phyloP scores from a whole-genome alignment of 352 stramenopile genomes.

The Poterioochromonas sp. region DNA sequence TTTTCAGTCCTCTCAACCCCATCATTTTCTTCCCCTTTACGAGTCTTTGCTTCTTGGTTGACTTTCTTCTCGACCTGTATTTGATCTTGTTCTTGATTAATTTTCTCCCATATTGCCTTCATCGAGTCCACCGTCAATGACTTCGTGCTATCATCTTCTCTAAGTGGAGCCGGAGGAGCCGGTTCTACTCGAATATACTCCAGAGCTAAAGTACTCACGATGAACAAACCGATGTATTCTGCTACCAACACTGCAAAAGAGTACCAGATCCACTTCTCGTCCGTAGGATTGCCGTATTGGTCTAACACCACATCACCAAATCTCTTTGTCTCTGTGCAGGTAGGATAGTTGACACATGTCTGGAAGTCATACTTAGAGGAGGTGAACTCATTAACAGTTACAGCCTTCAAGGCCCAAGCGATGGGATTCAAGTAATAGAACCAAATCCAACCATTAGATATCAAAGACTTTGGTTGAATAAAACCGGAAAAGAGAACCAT shows the following conservation, averaged over 20 bases:
- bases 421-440: slow-evolving; percentile 53
- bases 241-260: slow-evolving; percentile 36
- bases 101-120: too few relatives aligned
- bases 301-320: slow-evolving; percentile 36
- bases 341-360: background rate
- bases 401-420: slow-evolving; percentile 14
- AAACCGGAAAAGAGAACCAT: slow-evolving; percentile 59
- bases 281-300: slow-evolving; percentile 35
- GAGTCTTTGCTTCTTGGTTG: too few relatives aligned
- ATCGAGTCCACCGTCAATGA: background rate
- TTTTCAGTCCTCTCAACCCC: too few relatives aligned
- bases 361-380: slow-evolving; percentile 21
- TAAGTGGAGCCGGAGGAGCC: background rate
- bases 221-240: slow-evolving; percentile 33
- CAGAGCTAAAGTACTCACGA: slow-evolving; percentile 33
- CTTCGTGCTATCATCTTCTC: background rate
- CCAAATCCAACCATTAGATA: slow-evolving; percentile 35
- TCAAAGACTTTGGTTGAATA: slow-evolving; percentile 50
- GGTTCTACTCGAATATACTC: slow-evolving; percentile 32
- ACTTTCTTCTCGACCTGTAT: too few relatives aligned
- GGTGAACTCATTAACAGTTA: slow-evolving; percentile 31
- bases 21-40: too few relatives aligned
- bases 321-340: background rate
- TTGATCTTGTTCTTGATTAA: too few relatives aligned
- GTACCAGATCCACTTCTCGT: slow-evolving; percentile 34